Percentiles rank a stretch among this genome's conserved stretches.
phyloP scores from a whole-genome alignment of 2,329 filamentous ascomycete species.

The Fusarium buharicum region DNA sequence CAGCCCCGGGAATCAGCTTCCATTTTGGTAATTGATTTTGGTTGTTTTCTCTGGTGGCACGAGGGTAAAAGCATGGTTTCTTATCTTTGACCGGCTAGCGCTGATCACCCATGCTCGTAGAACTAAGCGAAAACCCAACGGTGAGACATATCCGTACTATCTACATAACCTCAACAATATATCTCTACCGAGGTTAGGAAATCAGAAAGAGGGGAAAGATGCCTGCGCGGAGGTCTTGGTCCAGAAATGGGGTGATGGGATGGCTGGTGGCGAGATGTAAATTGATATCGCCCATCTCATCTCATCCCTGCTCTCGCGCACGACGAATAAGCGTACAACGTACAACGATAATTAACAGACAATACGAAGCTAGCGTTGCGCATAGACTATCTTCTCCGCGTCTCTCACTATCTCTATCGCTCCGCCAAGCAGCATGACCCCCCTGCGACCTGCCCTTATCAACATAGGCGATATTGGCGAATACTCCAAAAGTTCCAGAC shows the following conservation, averaged over 20 bases:
- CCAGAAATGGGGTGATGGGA: slow-evolving; percentile 1
- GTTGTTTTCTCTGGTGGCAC: slow-evolving; percentile 12
- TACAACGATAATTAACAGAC: slow-evolving; percentile 34
- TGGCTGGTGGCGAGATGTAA: slow-evolving; percentile 11
- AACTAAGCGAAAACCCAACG: slow-evolving; percentile 12
- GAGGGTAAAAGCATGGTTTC: slow-evolving; percentile 5
- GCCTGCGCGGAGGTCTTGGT: slow-evolving; percentile 1
- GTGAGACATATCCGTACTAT: slow-evolving; percentile 3
- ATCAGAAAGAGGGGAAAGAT: slow-evolving; percentile 6
- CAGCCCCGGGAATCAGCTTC: slow-evolving; percentile 1
- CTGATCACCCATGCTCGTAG: slow-evolving; percentile 7
- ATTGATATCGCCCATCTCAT: slow-evolving; percentile 17
- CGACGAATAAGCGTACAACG: slow-evolving; percentile 35
- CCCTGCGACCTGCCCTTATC: slow-evolving; percentile 44
- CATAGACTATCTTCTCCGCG: not conserved
- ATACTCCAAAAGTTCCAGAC: slow-evolving; percentile 39
- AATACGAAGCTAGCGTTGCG: not conserved
- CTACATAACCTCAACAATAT: not conserved
- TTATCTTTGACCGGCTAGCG: slow-evolving; percentile 18
- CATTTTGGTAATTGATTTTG: not conserved
- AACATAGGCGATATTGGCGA: slow-evolving; percentile 35
- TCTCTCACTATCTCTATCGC: slow-evolving; percentile 3
- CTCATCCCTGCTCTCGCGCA: slow-evolving; percentile 17
- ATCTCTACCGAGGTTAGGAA: not conserved
- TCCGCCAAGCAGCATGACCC: slow-evolving; percentile 9